Conservation (phyloP, 2,329 filamentous ascomycete genomes). For the Capronia epimyces region DNA sequence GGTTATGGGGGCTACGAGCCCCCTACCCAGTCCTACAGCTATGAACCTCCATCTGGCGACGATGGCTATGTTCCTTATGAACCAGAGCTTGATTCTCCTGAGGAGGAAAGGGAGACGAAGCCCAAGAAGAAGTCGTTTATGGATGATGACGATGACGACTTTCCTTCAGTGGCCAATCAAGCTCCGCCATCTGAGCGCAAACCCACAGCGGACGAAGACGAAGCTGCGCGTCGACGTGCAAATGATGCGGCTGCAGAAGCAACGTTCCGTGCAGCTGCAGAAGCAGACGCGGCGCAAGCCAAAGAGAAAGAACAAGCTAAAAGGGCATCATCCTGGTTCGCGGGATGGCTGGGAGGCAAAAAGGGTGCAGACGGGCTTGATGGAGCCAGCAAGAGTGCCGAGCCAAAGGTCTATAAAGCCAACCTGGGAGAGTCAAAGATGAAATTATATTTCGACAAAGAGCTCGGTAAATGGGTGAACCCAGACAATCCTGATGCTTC, state of each 20-base stretch:
- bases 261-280: constrained; percentile 29
- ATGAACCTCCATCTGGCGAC: constrained; percentile 34
- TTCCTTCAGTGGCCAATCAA: constrained; percentile 8
- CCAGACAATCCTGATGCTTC: constrained; percentile 73
- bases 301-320: constrained; percentile 42
- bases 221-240: constrained; percentile 23
- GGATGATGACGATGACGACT: constrained; percentile 57
- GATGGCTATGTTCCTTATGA: constrained; percentile 32
- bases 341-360: constrained; percentile 75
- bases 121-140: constrained; percentile 73
- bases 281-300: constrained; percentile 25
- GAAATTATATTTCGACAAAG: constrained; percentile 88
- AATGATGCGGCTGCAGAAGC: constrained; percentile 30
- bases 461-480: constrained; percentile 98
- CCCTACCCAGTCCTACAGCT: constrained; percentile 32
- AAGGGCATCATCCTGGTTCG: constrained; percentile 60
- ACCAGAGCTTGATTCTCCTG: constrained; percentile 48
- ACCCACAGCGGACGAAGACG: constrained; percentile 12
- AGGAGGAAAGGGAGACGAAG: constrained; percentile 49
- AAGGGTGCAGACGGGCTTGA: constrained; percentile 57
- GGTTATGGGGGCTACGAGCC: constrained; percentile 33
- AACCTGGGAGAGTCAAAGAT: constrained; percentile 87
- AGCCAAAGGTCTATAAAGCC: constrained; percentile 65
- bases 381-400: constrained; percentile 35
- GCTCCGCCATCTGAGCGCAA: constrained; percentile 2